Conservation (phyloP, 106 monocot genomes). For the Allium fistulosum region DNA sequence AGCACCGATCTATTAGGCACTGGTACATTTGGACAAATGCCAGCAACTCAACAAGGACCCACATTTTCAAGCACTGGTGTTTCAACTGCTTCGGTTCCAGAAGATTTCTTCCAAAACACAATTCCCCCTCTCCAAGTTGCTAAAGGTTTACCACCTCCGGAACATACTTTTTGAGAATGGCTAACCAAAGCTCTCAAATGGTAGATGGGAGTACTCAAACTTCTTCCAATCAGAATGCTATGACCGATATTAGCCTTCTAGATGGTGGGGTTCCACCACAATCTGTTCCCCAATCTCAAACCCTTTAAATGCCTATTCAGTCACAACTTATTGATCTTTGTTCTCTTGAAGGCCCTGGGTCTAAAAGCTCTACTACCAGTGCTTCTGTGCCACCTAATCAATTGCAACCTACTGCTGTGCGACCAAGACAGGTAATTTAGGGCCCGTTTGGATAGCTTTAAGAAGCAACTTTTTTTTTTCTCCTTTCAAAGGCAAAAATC, state of each 20-base stretch:
- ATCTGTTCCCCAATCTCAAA: constrained; percentile 29
- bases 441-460: no score
- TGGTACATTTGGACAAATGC: constrained; percentile 19
- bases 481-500: no score
- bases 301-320: constrained; percentile 19
- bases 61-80: constrained; percentile 54
- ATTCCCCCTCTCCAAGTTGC: constrained; percentile 77
- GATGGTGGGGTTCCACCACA: constrained; percentile 72
- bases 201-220: constrained; percentile 12
- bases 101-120: constrained; percentile 94
- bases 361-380: constrained; percentile 4
- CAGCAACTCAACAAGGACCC: constrained; percentile 27
- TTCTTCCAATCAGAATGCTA: constrained; percentile 27
- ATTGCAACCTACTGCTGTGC: no score
- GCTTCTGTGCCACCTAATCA: constrained; percentile 54
- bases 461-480: no score
- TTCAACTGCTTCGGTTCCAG: constrained; percentile 72
- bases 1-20: constrained; percentile 50
- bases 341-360: constrained; percentile 59
- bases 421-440: constrained; percentile 65
- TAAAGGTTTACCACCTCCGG: constrained; percentile 46
- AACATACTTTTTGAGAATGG: constrained; percentile 22
- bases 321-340: constrained; percentile 87
- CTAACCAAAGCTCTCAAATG: constrained; percentile 21
- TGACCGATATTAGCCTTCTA: constrained; percentile 54